phyloP scores from a whole-genome alignment of 306 rosid genomes.

The Parietaria judaica region DNA sequence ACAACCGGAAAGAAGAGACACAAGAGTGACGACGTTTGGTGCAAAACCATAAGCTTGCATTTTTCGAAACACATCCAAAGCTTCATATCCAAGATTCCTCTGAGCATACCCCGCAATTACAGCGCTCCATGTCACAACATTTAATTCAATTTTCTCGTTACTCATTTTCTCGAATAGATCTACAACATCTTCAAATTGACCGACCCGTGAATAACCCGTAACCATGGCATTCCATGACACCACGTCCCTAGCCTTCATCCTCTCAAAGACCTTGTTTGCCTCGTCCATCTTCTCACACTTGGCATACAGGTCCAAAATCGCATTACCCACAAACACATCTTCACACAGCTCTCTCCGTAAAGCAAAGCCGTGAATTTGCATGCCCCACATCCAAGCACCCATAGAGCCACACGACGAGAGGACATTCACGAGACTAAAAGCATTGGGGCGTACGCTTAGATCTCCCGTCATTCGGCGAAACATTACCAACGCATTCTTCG shows the following conservation, averaged over 20 bases:
- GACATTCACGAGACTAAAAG: constrained; percentile 59
- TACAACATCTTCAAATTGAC: constrained; percentile 50
- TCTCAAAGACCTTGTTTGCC: constrained; percentile 53
- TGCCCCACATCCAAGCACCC: constrained; percentile 40
- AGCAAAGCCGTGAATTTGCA: constrained; percentile 57
- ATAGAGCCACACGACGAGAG: constrained; percentile 65
- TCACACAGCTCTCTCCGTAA: constrained; percentile 53
- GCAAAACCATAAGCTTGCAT: constrained; percentile 46
- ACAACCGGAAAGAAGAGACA: constrained; percentile 78
- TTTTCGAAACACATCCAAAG: constrained; percentile 59
- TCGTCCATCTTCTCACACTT: constrained; percentile 66
- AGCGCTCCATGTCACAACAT: constrained; percentile 87
- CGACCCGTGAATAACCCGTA: constrained; percentile 70
- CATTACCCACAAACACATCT: constrained; percentile 80
- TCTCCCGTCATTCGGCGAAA: constrained; percentile 37
- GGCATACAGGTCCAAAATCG: constrained; percentile 68
- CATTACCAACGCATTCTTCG: constrained; percentile 28
- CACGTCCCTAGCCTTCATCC: constrained; percentile 70
- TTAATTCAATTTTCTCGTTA: constrained; percentile 43
- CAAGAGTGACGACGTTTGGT: constrained; percentile 65
- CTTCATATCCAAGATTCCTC: constrained; percentile 58
- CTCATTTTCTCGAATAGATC: constrained; percentile 58
- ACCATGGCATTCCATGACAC: constrained; percentile 92
- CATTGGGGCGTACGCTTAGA: constrained; percentile 33
- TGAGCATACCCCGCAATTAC: constrained; percentile 77